phyloP scores from a whole-genome alignment of 176 grass and related monocot genomes.

The Themeda triandra region DNA sequence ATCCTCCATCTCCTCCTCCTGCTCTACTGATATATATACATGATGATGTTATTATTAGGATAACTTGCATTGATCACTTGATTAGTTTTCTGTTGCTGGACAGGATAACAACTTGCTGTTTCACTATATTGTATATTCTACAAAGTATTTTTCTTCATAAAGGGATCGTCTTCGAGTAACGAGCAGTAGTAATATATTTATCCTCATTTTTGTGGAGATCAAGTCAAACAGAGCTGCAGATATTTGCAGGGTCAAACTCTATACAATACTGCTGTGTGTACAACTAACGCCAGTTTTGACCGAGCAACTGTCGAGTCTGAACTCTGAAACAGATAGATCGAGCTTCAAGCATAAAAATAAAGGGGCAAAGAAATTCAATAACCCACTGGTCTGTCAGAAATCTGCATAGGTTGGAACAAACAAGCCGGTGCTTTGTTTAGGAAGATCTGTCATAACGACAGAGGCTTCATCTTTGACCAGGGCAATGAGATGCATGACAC shows the following conservation, averaged over 20 bases:
- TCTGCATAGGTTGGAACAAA: background rate
- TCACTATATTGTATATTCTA: background rate
- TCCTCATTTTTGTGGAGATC: background rate
- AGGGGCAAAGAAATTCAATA: background rate
- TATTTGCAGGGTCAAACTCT: background rate
- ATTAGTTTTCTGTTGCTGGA: background rate
- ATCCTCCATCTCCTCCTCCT: background rate
- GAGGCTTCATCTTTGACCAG: background rate
- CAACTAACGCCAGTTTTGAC: constrained; percentile 9
- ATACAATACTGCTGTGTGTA: background rate
- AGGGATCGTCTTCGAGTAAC: background rate
- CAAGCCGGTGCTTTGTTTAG: background rate
- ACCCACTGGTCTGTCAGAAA: background rate
- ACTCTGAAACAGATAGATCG: background rate
- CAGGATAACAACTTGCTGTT: background rate
- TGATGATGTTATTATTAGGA: background rate
- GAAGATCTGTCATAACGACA: background rate
- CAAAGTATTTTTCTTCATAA: background rate
- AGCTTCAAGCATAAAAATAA: background rate
- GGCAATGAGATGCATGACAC: background rate
- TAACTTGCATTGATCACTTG: background rate
- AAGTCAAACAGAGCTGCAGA: background rate
- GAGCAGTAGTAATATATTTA: background rate
- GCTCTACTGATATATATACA: background rate
- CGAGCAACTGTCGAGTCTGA: constrained; percentile 7